Conservation (phyloP, 805 yeast genomes). For the Metschnikowia aberdeeniae region DNA sequence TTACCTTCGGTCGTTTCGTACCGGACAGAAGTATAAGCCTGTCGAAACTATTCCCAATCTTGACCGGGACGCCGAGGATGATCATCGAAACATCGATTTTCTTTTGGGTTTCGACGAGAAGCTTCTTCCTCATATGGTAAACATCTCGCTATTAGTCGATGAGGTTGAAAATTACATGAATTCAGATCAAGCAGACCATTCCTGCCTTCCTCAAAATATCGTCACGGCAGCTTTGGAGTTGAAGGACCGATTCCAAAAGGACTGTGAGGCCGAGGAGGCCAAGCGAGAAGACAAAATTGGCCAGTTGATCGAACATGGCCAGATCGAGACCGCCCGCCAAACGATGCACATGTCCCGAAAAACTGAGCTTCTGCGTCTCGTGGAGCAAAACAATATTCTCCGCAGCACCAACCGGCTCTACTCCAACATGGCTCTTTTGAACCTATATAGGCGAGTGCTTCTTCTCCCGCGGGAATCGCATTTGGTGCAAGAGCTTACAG, state of each 20-base stretch:
- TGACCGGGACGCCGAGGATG: conserved; percentile 16
- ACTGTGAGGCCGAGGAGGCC: conserved; percentile 14
- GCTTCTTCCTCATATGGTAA: conserved; percentile 55
- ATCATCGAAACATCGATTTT: conserved; percentile 50
- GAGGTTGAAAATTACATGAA: conserved; percentile 22
- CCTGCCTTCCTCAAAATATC: conserved; percentile 21
- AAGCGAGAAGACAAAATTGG: conserved; percentile 12
- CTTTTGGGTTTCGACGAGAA: conserved; percentile 63
- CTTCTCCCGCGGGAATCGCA: conserved; percentile 42
- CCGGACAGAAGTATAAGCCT: conserved; percentile 17
- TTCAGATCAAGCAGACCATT: conserved; percentile 7
- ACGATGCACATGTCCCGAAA: neutral
- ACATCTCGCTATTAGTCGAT: conserved; percentile 37
- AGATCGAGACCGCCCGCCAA: neutral
- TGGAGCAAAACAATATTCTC: conserved; percentile 32
- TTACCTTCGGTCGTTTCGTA: conserved; percentile 24
- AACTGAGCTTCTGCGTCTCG: conserved; percentile 17
- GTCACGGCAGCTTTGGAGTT: conserved; percentile 36
- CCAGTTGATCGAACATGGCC: conserved; percentile 13
- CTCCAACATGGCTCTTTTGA: conserved; percentile 51
- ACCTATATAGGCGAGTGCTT: conserved; percentile 54
- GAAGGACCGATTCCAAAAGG: conserved; percentile 14
- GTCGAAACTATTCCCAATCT: conserved; percentile 19
- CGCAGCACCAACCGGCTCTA: conserved; percentile 50
- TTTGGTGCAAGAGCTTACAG: conserved; percentile 46